These are phyloP conservation scores for Dactylellina leptospora DNA, from an alignment of 2,329 filamentous ascomycete genomes.

Conservation along the genomic window DNA sequence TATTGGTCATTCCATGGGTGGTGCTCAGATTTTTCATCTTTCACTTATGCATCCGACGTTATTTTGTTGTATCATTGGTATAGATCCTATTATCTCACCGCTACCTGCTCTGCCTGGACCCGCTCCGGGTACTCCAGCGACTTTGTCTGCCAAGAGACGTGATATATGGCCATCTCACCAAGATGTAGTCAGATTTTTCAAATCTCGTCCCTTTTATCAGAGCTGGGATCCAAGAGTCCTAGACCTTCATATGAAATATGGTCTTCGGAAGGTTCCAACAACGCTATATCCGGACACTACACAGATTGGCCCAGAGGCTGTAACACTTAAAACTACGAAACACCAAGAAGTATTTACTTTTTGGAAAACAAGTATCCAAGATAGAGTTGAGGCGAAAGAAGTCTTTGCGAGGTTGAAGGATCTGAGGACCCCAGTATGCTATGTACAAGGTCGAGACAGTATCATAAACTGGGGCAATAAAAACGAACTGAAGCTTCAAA, in stretches of 20 bases:
- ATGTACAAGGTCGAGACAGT: constrained; percentile 72
- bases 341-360: constrained; percentile 89
- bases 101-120: constrained; percentile 60
- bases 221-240: constrained; percentile 83
- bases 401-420: constrained; percentile 69
- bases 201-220: constrained; percentile 77
- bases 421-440: constrained; percentile 73
- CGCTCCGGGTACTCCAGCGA: constrained; percentile 62
- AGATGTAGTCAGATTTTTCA: constrained; percentile 74
- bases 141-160: constrained; percentile 74
- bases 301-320: constrained; percentile 59
- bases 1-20: constrained; percentile 90
- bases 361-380: constrained; percentile 65
- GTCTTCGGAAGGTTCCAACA: constrained; percentile 77
- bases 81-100: constrained; percentile 86
- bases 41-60: constrained; percentile 82
- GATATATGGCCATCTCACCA: constrained; percentile 82
- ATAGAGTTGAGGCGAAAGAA: constrained; percentile 64
- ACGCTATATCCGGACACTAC: constrained; percentile 64
- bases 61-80: constrained; percentile 75
- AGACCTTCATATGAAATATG: constrained; percentile 75
- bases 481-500: constrained; percentile 68
- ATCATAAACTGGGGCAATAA: constrained; percentile 66
- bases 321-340: constrained; percentile 81
- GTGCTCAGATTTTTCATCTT: constrained; percentile 62